A percentile compares a stretch with the other conserved stretches of the same genome.
phyloP scores from a whole-genome alignment of 805 yeast species.

The Yarrowia sp. region DNA sequence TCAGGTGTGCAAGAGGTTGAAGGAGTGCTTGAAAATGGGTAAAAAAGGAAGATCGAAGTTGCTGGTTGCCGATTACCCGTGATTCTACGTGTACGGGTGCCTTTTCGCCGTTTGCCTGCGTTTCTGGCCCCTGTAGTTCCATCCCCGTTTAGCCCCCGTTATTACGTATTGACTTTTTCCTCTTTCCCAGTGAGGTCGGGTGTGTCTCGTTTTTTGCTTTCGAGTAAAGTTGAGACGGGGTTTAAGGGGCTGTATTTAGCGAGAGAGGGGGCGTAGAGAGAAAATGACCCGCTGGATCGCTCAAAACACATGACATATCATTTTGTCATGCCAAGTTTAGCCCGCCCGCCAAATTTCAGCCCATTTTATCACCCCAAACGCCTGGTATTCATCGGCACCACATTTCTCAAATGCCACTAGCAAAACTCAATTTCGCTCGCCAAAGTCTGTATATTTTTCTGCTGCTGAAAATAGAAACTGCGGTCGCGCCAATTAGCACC shows the following conservation, averaged over 20 bases:
- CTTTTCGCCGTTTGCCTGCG: too few species aligned
- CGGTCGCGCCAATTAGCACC: constrained; percentile 9
- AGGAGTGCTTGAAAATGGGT: too few species aligned
- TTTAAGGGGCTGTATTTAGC: neutral
- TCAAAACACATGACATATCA: too few species aligned
- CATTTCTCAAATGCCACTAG: neutral
- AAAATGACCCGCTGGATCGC: too few species aligned
- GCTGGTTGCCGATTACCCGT: too few species aligned
- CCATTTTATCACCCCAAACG: neutral
- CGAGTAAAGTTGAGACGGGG: constrained; percentile 27
- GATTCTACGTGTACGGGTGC: too few species aligned
- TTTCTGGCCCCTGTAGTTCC: neutral
- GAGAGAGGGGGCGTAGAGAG: neutral
- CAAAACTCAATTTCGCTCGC: neutral
- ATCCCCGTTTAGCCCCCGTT: constrained; percentile 9
- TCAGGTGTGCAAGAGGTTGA: neutral
- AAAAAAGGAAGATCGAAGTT: too few species aligned
- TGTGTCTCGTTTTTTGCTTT: neutral
- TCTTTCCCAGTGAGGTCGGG: constrained; percentile 12
- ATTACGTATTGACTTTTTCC: constrained; percentile 8
- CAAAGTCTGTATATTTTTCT: constrained; percentile 14
- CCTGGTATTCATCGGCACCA: neutral
- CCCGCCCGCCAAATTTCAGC: too few species aligned
- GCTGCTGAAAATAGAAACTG: constrained; percentile 24
- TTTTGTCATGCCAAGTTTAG: too few species aligned